Evolutionary conservation across 2,329 filamentous ascomycete genomes (phyloP), one percentile per base, ranked within the genome.

Genomic region (Camptophora hylomeconis): DNA sequence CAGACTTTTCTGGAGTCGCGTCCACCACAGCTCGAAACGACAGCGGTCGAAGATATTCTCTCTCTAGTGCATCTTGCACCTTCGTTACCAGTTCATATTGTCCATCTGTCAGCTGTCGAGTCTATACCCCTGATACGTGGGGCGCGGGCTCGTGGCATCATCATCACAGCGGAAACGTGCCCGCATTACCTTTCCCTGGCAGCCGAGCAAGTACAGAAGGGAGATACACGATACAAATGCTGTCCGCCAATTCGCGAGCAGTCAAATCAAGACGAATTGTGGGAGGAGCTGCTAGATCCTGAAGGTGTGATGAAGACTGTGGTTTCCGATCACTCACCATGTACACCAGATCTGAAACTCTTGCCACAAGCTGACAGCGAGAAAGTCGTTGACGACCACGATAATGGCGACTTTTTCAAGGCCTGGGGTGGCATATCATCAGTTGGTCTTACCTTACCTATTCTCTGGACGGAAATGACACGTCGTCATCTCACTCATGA

Each of bases 401-500:
- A 59, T 11, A 47, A 54, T 7, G 89, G 89, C 20, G 82, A 95
- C 58, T 95, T 98, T 65, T 89, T 95, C 58, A 74, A 78, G 3
- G 86, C 86, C 1, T 98, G 89, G 89, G 89, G 89, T 30, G 89
- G 89, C 9, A 93, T 98, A 47, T 87, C 81, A 3, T 89, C 80
- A 4, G 87, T 98, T 11, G 89, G 89, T 0, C 71, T 98, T 1
- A 89, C 89, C 1, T 66, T 98, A 3, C 82, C 83, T 4, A 93
- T 98, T 40, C 67, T 98, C 5, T 78, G 86, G 73, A 86, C 82
- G 0, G 75, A 83, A 24, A 68, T 80, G 17, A 62, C 67, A 48
- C 66, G 71, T 38, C 67, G 80, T 21, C 60, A 69, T 23, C 56
- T 65, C 17, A 52, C 53, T 18, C 45, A 46, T 19, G 39, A 49